These are phyloP conservation scores for Heimioporus retisporus DNA, from an alignment of 1,284 basidiomycete species.

Conservation along the genomic window DNA sequence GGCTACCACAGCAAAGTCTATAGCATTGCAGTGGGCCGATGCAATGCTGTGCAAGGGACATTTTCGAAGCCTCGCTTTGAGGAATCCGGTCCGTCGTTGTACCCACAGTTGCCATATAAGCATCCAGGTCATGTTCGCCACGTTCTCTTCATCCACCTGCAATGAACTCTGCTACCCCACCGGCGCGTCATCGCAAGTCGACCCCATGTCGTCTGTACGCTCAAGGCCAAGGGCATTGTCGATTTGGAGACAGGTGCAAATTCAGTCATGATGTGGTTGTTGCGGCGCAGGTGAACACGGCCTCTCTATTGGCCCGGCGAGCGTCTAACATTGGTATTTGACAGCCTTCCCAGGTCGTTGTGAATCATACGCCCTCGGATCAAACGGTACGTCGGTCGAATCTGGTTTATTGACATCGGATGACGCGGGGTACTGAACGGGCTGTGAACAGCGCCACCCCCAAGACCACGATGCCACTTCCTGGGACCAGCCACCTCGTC, in stretches of 20 bases:
- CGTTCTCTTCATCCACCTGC: slow-evolving; percentile 3
- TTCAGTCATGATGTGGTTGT: slow-evolving; percentile 26
- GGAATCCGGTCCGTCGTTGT: no score
- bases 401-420: neutral
- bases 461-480: neutral
- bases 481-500: neutral
- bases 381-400: slow-evolving; percentile 1
- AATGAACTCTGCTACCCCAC: slow-evolving; percentile 22
- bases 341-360: slow-evolving; percentile 2
- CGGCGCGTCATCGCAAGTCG: slow-evolving; percentile 12
- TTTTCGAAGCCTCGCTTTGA: no score
- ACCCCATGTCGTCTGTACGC: slow-evolving; percentile 26
- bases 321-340: neutral
- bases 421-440: neutral
- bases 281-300: slow-evolving; percentile 17
- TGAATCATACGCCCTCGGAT: slow-evolving; percentile 1
- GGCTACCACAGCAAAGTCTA: no score
- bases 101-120: neutral
- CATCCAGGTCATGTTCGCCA: neutral
- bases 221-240: slow-evolving; percentile 32
- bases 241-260: slow-evolving; percentile 34
- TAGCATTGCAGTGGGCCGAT: no score
- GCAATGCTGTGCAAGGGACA: no score
- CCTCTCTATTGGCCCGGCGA: neutral
- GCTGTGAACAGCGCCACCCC: neutral